Conservation (phyloP, 225 moss, liverwort and hornwort species). For the Pleurozium schreberi region DNA sequence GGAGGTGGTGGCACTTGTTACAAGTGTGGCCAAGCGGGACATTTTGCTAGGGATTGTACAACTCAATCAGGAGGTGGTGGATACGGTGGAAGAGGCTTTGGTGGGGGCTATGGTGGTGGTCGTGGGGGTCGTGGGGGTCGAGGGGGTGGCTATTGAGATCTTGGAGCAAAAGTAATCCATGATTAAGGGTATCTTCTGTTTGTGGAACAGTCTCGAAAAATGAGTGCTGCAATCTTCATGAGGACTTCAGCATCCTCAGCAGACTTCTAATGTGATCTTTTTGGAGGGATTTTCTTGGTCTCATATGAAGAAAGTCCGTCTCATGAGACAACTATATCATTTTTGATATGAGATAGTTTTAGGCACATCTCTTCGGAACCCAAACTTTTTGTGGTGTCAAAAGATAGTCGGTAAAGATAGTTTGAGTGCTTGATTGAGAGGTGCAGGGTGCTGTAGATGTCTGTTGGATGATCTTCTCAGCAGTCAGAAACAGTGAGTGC, state of each 20-base stretch:
- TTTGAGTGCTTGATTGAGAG: neutral
- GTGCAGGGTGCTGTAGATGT: neutral
- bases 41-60: slow-evolving; percentile 75
- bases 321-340: neutral
- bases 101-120: slow-evolving; percentile 38
- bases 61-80: slow-evolving; percentile 41
- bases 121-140: slow-evolving; percentile 16
- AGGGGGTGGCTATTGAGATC: slow-evolving; percentile 39
- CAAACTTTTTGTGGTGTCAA: neutral
- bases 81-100: slow-evolving; percentile 34
- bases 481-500: neutral
- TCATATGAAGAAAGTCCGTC: neutral
- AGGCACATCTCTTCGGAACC: neutral
- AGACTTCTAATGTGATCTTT: neutral
- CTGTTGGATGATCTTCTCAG: neutral
- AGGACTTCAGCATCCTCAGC: neutral
- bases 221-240: neutral
- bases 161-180: neutral
- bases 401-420: neutral
- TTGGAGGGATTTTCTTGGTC: neutral
- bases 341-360: neutral
- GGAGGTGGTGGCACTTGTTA: slow-evolving; percentile 42
- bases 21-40: slow-evolving; percentile 73
- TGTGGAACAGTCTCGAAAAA: neutral
- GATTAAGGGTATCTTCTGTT: neutral